Evolutionary conservation across 805 yeast species (phyloP).

Genomic region (Millerago galiae): DNA sequence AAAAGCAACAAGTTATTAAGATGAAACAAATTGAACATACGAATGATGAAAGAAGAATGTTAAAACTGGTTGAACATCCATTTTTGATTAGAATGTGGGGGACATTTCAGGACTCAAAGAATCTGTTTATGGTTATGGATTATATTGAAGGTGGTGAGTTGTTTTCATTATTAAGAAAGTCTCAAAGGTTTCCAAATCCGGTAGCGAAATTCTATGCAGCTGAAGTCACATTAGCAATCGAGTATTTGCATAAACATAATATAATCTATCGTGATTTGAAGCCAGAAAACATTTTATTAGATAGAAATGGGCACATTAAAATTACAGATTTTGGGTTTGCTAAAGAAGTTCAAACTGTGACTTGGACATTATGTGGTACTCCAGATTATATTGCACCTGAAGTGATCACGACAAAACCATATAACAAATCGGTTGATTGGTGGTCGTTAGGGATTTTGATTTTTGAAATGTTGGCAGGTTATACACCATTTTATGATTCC

Average conservation of each 20-base stretch:
- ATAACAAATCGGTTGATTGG: constrained; percentile 95
- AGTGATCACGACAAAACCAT: constrained; percentile 88
- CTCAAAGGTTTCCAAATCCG: constrained; percentile 89
- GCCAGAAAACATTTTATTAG: constrained; percentile 87
- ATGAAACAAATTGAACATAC: constrained; percentile 96
- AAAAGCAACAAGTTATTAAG: constrained; percentile 80
- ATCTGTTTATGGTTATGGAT: constrained; percentile 93
- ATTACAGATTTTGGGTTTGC: constrained; percentile 95
- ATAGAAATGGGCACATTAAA: constrained; percentile 85
- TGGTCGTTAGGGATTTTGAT: constrained; percentile 93
- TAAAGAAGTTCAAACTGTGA: constrained; percentile 84
- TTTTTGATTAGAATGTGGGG: constrained; percentile 95
- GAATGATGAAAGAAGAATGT: constrained; percentile 87
- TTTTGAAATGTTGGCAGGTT: constrained; percentile 92
- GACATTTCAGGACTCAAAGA: constrained; percentile 81
- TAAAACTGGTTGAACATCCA: constrained; percentile 82
- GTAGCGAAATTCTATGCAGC: constrained; percentile 96
- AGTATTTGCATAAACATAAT: constrained; percentile 78
- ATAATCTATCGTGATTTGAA: constrained; percentile 88
- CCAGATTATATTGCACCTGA: constrained; percentile 98
- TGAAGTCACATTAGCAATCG: constrained; percentile 79
- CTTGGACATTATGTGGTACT: constrained; percentile 92
- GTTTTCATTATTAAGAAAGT: constrained; percentile 76
- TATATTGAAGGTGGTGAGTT: constrained; percentile 95
- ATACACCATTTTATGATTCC: constrained; percentile 89